Percentiles rank a stretch among this genome's conserved stretches.
Evolutionary conservation across 495 filamentous ascomycete genomes (phyloP).

Genomic region (Annulohypoxylon maeteangense): DNA sequence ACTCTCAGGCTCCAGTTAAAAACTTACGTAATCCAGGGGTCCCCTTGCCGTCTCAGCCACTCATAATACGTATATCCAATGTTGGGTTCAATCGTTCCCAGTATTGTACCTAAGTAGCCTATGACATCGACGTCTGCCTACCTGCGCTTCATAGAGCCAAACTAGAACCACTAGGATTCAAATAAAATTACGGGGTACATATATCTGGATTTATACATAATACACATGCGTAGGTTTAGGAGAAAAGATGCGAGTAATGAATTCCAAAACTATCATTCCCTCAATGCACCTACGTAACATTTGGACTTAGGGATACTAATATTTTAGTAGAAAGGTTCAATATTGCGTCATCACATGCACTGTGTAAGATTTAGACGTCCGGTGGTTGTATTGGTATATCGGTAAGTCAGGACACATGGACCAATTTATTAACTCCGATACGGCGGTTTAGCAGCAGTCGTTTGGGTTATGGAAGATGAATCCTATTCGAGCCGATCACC

Average conservation of each 20-base stretch:
- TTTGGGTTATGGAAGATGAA: background rate
- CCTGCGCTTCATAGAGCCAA: background rate
- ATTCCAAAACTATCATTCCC: background rate
- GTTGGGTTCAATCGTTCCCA: background rate
- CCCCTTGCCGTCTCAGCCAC: slow-evolving; percentile 9
- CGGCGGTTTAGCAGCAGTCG: background rate
- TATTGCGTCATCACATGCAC: slow-evolving; percentile 27
- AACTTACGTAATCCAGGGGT: slow-evolving; percentile 31
- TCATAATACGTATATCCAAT: background rate
- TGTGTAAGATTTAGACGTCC: slow-evolving; percentile 1
- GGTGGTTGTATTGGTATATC: background rate
- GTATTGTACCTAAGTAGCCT: background rate
- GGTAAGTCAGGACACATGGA: slow-evolving; percentile 7
- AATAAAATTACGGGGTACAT: background rate
- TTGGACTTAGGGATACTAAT: background rate
- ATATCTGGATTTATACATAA: background rate
- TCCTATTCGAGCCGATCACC: background rate
- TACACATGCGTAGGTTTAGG: background rate
- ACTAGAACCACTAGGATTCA: background rate
- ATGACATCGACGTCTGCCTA: slow-evolving; percentile 2
- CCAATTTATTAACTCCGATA: background rate
- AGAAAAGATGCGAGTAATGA: slow-evolving; percentile 10
- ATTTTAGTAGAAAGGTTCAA: background rate
- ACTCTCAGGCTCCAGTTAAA: no score
- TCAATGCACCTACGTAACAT: background rate